Conservation (phyloP, 768 basidiomycete genomes). For the Hericium alpestre region DNA sequence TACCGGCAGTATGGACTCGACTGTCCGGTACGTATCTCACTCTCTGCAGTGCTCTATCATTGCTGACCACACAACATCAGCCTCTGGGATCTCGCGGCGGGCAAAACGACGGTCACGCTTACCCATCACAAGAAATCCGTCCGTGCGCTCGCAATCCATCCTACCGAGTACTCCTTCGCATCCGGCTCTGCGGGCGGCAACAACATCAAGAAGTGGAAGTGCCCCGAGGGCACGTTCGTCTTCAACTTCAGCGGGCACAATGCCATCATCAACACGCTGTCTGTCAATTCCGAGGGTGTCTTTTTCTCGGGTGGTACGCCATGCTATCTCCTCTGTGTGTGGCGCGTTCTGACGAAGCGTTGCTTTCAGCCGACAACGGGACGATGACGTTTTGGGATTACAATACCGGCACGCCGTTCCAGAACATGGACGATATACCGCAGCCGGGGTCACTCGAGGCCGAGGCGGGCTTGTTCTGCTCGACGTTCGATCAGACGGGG, state of each 20-base stretch:
- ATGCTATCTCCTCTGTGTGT: not conserved
- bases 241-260: slow-evolving; percentile 96
- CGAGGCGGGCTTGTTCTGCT: slow-evolving; percentile 93
- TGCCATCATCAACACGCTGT: slow-evolving; percentile 92
- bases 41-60: not conserved
- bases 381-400: slow-evolving; percentile 92
- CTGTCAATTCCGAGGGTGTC: slow-evolving; percentile 91
- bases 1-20: slow-evolving; percentile 97
- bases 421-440: slow-evolving; percentile 85
- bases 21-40: slow-evolving; percentile 53
- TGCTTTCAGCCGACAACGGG: slow-evolving; percentile 75
- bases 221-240: slow-evolving; percentile 90
- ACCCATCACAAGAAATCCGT: slow-evolving; percentile 99
- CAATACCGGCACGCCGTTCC: slow-evolving; percentile 88
- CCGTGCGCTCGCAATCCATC: slow-evolving; percentile 87
- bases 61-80: slow-evolving; percentile 25
- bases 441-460: slow-evolving; percentile 98
- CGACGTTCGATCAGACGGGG: slow-evolving; percentile 93
- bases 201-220: slow-evolving; percentile 99
- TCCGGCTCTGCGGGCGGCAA: slow-evolving; percentile 96
- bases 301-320: slow-evolving; percentile 89
- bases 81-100: slow-evolving; percentile 95
- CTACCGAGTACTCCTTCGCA: slow-evolving; percentile 94
- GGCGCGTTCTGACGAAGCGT: not conserved
- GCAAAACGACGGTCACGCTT: slow-evolving; percentile 90